These are phyloP conservation scores for Abrus precatorius DNA, from an alignment of 306 rosid species.

Conservation along the genomic window DNA sequence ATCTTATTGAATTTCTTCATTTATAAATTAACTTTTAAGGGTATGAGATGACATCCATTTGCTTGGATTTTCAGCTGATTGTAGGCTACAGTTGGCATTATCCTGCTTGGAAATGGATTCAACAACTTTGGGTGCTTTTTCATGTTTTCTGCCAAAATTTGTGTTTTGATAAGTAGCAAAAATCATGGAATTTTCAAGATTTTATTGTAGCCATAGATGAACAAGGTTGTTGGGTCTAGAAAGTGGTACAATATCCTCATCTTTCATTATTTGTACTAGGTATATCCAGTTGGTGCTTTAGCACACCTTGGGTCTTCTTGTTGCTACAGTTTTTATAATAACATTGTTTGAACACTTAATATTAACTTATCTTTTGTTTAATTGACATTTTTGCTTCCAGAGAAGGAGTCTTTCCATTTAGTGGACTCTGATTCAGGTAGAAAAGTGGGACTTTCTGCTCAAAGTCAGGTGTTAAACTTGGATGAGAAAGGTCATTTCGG, in stretches of 20 bases:
- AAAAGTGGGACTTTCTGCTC: constrained; percentile 50
- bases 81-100: not conserved
- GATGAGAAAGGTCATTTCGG: constrained; percentile 45
- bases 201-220: constrained; percentile 20
- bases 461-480: constrained; percentile 30
- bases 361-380: constrained; percentile 41
- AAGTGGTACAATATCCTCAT: not conserved
- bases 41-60: not conserved
- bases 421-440: constrained; percentile 52
- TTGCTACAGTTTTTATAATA: constrained; percentile 17
- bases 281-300: constrained; percentile 26
- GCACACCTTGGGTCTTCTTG: constrained; percentile 10
- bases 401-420: constrained; percentile 39
- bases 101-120: constrained; percentile 25
- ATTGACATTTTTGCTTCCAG: constrained; percentile 53
- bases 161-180: constrained; percentile 13
- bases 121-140: not conserved
- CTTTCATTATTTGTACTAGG: not conserved
- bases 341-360: not conserved
- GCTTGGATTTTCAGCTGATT: constrained; percentile 13
- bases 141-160: not conserved
- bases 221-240: constrained; percentile 17
- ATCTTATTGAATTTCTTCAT: constrained; percentile 6
- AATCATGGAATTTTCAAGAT: not conserved
- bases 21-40: not conserved